Evolutionary conservation across 306 rosid genomes (phyloP), one percentile per base, ranked within the genome.

Genomic region (Psophocarpus tetragonolobus): DNA sequence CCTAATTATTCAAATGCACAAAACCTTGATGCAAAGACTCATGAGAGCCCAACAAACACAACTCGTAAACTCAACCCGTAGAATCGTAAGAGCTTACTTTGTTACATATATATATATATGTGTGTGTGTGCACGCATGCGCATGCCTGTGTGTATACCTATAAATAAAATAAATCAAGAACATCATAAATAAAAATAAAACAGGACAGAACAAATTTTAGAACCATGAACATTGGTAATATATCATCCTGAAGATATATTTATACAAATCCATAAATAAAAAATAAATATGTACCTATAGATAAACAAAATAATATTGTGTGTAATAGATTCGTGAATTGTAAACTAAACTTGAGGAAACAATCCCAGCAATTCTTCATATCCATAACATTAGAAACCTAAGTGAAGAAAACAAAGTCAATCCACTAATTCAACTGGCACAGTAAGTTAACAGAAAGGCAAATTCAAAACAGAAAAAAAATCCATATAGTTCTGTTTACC

Each of bases 221-320:
- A n/a, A n/a, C n/a, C 99, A 95, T 95, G 91, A 95, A 86, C 86
- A 92, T 95, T 26, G 99, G 97, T 75, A 95, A 88, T 83, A 95
- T 95, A 87, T 95, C 97, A 88, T 95, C 99, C 99, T 95, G 90
- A 70, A 84, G 76, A n/a, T n/a, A 75, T 71, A 75, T 64, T 66
- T 80, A 70, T 29, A 76, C 51, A 68, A 75, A 67, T 50, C n/a
- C n/a, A n/a, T n/a, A n/a, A n/a, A n/a, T n/a, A n/a, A n/a, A n/a
- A n/a, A n/a, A n/a, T n/a, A n/a, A n/a, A n/a, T n/a, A n/a, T n/a
- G n/a, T n/a, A n/a, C n/a, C n/a, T n/a, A n/a, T n/a, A n/a, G n/a
- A 66, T 62, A 76, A 85, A 84, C 73, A 48, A 63, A 67, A 63
- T 17, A 60, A 61, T 42, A 39, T 45, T n/a, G n/a, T 17, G 73